phyloP scores from a whole-genome alignment of 208 protist species.

The Sergeia podlipaevii region DNA sequence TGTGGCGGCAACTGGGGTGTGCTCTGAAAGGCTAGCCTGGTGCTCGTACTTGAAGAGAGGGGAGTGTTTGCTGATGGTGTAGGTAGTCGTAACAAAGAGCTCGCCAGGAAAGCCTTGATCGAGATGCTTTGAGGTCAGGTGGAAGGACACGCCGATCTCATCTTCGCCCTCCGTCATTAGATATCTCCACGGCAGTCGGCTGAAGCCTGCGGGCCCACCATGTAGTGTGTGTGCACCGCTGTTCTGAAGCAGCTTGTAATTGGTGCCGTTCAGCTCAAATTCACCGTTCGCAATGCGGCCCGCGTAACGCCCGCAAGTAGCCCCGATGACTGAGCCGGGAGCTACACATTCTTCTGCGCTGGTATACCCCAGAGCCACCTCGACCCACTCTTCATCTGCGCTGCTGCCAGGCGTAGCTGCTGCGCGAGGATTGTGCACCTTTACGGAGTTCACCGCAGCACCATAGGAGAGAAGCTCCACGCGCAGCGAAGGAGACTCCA shows the following conservation, averaged over 20 bases:
- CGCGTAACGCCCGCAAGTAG: conserved; percentile 51
- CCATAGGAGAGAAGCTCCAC: conserved; percentile 65
- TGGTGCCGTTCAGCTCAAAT: conserved; percentile 34
- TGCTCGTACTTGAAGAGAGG: conserved; percentile 54
- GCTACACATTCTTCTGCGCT: conserved; percentile 30
- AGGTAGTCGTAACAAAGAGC: conserved; percentile 61
- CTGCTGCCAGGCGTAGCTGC: conserved; percentile 3
- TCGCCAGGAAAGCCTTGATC: conserved; percentile 83
- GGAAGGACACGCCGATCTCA: conserved; percentile 65
- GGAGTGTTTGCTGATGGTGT: conserved; percentile 47
- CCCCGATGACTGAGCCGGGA: conserved; percentile 13
- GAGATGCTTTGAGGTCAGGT: conserved; percentile 62
- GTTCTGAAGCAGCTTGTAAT: conserved; percentile 67
- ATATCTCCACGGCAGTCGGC: conserved; percentile 68
- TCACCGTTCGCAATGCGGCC: conserved; percentile 61
- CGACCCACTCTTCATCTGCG: conserved; percentile 29
- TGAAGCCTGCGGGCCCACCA: conserved; percentile 60
- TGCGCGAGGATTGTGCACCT: conserved; percentile 45
- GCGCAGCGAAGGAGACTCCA: conserved; percentile 38
- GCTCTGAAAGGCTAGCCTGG: conserved; percentile 42
- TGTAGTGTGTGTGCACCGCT: conserved; percentile 58
- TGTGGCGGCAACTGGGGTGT: conserved; percentile 56
- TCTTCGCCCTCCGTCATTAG: conserved; percentile 61
- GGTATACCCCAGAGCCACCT: conserved; percentile 49
- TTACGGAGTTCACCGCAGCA: conserved; percentile 58